Base-by-base conservation (phyloP, 2,329 filamentous ascomycete genomes). In the Emergomyces pasteurianus region DNA sequence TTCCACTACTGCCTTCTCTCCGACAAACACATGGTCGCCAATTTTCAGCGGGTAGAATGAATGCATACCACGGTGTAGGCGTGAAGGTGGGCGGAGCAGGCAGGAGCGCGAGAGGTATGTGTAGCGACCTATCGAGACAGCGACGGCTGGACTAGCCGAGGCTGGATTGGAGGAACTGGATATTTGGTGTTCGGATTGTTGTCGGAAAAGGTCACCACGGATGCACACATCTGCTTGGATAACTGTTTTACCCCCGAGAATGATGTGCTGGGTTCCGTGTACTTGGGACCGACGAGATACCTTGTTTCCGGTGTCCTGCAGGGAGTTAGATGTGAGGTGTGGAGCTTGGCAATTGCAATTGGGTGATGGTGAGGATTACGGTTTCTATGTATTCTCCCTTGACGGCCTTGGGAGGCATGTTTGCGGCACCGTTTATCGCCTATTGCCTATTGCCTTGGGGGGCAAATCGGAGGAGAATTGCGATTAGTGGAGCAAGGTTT, bases 321-420 rank as follows among this genome's bases (percentile, higher is more conserved):
- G 54, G 23, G 59, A 50, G 52, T 59, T 53, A 59, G 46, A 36
- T 8, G 12, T 28, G 36, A 7, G 43, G 46, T 56, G 2, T 47
- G 34, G 54, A 16, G 18, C 18, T 42, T 40, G 40, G 18, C 6
- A 52, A 55, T 26, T 31, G 38, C 1, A 34, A 43, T 14, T 14
- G 53, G 23, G 21, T 42, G n/a, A 54, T 52, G 36, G 53, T 14
- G 21, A 0, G 8, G 64, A 82, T 69, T 81, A 95, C 92, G 59
- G 94, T 99, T 77, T 96, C 92, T 64, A 99, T 96, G 73, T 96
- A 97, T 75, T 96, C 92, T 75, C 90, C 90, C 76, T 91, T 95
- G 10, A 83, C 81, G 58, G 86, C 80, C 72, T 92, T 88, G 68
- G 87, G 84, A 65, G 88, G 88, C 88, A 91, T 91, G n/a, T 26